Evolutionary conservation across 2,329 filamentous ascomycete species (phyloP).

Genomic region (Colletotrichum tamarilloi): DNA sequence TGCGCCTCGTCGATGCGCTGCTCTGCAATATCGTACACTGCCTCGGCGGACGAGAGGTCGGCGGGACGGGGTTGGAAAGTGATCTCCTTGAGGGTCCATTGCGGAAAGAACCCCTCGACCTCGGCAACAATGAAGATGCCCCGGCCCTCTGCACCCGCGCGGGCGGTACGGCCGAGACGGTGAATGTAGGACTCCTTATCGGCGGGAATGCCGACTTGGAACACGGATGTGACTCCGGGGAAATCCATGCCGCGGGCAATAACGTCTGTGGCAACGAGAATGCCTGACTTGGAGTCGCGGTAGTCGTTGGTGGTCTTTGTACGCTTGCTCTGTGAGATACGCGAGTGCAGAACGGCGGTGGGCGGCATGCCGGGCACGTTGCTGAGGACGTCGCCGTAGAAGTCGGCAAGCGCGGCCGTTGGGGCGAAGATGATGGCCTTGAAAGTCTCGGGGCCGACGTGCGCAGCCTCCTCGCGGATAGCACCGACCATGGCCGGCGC

Average conservation of each 20-base stretch:
- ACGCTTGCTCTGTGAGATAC: constrained; percentile 61
- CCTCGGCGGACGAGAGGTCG: constrained; percentile 54
- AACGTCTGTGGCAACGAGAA: constrained; percentile 77
- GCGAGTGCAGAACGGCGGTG: constrained; percentile 60
- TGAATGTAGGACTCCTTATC: constrained; percentile 75
- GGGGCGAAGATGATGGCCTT: constrained; percentile 88
- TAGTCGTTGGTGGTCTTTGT: constrained; percentile 71
- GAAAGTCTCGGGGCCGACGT: constrained; percentile 63
- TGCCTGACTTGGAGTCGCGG: constrained; percentile 61
- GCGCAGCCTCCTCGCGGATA: constrained; percentile 56
- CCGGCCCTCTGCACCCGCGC: constrained; percentile 71
- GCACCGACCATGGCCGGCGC: constrained; percentile 68
- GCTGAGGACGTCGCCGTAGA: constrained; percentile 60
- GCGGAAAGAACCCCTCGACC: constrained; percentile 62
- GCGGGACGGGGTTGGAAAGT: constrained; percentile 58
- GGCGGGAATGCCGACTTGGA: constrained; percentile 70
- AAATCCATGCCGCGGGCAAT: constrained; percentile 80
- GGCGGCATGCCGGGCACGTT: constrained; percentile 52
- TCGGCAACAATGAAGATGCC: constrained; percentile 69
- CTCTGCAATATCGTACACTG: constrained; percentile 52
- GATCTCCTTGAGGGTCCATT: constrained; percentile 64
- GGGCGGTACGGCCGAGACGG: constrained; percentile 74
- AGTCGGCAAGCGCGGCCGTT: constrained; percentile 63
- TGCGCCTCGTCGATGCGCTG: constrained; percentile 55
- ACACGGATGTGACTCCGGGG: constrained; percentile 74